A percentile compares a stretch with the other conserved stretches of the same genome.
Conservation (phyloP, 2,329 filamentous ascomycete genomes). For the Zarea fungicola region DNA sequence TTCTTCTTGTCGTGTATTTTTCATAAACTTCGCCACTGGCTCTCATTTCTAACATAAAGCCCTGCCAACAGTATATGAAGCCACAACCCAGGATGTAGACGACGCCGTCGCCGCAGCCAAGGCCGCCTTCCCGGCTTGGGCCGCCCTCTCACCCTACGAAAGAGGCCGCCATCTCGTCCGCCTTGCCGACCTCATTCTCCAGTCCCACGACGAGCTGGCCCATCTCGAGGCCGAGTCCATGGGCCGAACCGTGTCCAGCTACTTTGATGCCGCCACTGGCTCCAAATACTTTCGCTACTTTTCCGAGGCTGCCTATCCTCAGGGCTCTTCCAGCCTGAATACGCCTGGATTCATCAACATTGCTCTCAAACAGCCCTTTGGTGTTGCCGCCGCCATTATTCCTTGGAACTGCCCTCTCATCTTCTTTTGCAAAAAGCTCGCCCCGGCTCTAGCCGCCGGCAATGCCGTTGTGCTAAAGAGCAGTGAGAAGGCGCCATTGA, state of each 20-base stretch:
- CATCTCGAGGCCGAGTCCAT: constrained; percentile 40
- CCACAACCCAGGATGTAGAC: constrained; percentile 42
- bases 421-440: constrained; percentile 38
- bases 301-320: constrained; percentile 36
- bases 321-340: constrained; percentile 42
- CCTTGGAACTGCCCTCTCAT: constrained; percentile 51
- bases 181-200: constrained; percentile 38
- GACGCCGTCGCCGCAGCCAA: constrained; percentile 43
- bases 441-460: too few relatives aligned
- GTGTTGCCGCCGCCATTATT: constrained; percentile 52
- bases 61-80: constrained; percentile 27
- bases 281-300: constrained; percentile 35
- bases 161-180: constrained; percentile 39
- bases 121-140: constrained; percentile 43
- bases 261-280: constrained; percentile 32
- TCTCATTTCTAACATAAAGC: not conserved
- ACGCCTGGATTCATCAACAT: constrained; percentile 42
- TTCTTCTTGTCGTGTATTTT: not conserved
- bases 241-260: constrained; percentile 36
- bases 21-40: not conserved
- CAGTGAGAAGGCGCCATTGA: constrained; percentile 50
- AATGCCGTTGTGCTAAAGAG: constrained; percentile 49
- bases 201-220: constrained; percentile 38
- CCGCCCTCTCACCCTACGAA: constrained; percentile 31
- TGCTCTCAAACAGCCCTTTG: constrained; percentile 44